phyloP scores from a whole-genome alignment of 2,329 filamentous ascomycete genomes.

The Paramyrothecium roridum region DNA sequence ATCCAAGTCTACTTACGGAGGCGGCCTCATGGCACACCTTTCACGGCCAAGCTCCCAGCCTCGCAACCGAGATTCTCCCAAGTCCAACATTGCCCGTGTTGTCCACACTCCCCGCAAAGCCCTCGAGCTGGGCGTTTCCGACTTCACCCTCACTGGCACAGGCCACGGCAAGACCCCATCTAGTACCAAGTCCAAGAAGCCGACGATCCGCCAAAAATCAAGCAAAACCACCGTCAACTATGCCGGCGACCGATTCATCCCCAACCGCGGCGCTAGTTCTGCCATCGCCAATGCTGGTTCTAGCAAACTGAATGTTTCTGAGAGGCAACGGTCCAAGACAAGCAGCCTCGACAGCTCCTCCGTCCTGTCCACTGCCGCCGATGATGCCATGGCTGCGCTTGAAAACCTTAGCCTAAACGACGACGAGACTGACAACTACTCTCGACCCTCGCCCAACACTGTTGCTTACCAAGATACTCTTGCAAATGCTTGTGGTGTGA shows the following conservation, averaged over 20 bases:
- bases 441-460: slow-evolving; percentile 80
- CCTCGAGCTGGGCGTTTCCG: slow-evolving; percentile 86
- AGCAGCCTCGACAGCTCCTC: slow-evolving; percentile 68
- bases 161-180: slow-evolving; percentile 62
- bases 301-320: slow-evolving; percentile 72
- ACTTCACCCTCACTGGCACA: slow-evolving; percentile 87
- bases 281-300: slow-evolving; percentile 79
- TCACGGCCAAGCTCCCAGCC: slow-evolving; percentile 65
- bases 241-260: slow-evolving; percentile 89
- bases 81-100: slow-evolving; percentile 86
- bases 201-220: slow-evolving; percentile 47
- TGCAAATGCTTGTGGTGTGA: slow-evolving; percentile 87
- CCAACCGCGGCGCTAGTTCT: slow-evolving; percentile 87
- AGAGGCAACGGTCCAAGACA: slow-evolving; percentile 71
- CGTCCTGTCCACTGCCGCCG: slow-evolving; percentile 73
- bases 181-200: slow-evolving; percentile 56
- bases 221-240: slow-evolving; percentile 81
- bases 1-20: slow-evolving; percentile 74
- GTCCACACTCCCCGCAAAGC: slow-evolving; percentile 75
- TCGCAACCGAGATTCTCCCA: slow-evolving; percentile 80
- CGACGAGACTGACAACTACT: slow-evolving; percentile 65
- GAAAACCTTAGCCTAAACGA: slow-evolving; percentile 74
- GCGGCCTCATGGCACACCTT: slow-evolving; percentile 77
- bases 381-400: slow-evolving; percentile 76
- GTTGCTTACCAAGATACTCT: slow-evolving; percentile 90